Conservation (phyloP, 768 basidiomycete species). For the Epithele typhae region DNA sequence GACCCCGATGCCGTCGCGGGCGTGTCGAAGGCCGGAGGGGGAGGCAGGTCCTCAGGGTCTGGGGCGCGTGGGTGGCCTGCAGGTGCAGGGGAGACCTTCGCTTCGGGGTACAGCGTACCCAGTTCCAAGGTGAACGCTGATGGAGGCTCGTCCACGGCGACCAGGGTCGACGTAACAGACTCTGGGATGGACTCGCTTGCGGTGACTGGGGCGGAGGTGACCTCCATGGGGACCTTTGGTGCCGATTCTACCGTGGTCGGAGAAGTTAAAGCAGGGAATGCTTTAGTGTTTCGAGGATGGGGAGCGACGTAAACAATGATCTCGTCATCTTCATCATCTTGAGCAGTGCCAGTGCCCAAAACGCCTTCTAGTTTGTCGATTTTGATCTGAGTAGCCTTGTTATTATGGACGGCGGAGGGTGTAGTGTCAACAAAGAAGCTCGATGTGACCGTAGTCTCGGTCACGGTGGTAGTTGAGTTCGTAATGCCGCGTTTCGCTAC, state of each 20-base stretch:
- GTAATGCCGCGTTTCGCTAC: background rate
- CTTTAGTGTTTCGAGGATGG: slow-evolving; percentile 43
- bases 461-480: slow-evolving; percentile 1
- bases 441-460: slow-evolving; percentile 32
- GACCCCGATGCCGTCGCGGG: background rate
- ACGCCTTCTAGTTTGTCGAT: slow-evolving; percentile 10
- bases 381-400: background rate
- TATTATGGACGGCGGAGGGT: slow-evolving; percentile 1
- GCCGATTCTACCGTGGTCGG: slow-evolving; percentile 1
- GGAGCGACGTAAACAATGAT: slow-evolving; percentile 77
- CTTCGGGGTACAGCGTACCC: slow-evolving; percentile 5
- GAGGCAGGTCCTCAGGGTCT: slow-evolving; percentile 4
- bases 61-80: background rate
- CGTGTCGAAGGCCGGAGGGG: slow-evolving; percentile 23
- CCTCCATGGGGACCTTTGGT: slow-evolving; percentile 20
- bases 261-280: background rate
- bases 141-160: background rate
- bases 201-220: background rate
- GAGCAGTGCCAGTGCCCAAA: slow-evolving; percentile 2
- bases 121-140: background rate
- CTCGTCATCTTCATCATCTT: slow-evolving; percentile 48
- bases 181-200: background rate
- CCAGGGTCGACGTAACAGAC: background rate
- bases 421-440: slow-evolving; percentile 35
- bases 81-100: background rate